Conservation (phyloP, 1,284 basidiomycete genomes). For the Ustilago lituana region DNA sequence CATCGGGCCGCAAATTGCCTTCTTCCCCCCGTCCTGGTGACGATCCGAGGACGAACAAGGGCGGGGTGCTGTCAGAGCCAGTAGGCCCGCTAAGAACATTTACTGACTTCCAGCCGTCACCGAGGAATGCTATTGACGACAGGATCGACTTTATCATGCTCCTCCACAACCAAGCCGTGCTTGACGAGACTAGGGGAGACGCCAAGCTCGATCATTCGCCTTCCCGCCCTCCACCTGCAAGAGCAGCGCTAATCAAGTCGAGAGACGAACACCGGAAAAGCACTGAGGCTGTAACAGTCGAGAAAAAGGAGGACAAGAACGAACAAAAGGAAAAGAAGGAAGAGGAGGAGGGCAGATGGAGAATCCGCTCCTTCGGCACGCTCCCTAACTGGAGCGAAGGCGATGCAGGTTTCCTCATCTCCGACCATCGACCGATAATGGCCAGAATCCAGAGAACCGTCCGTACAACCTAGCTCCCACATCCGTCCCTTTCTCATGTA, state of each 20-base stretch:
- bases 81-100: conserved; percentile 42
- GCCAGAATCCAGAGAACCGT: conserved; percentile 28
- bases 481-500: not conserved
- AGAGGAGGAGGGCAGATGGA: conserved; percentile 22
- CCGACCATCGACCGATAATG: conserved; percentile 51
- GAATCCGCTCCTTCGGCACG: conserved; percentile 35
- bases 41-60: not conserved
- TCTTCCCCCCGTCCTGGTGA: not conserved
- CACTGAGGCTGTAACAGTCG: no score
- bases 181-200: conserved; percentile 29
- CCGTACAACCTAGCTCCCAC: not conserved
- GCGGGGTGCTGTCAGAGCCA: conserved; percentile 22
- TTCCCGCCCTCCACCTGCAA: conserved; percentile 7
- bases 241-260: no score
- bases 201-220: conserved; percentile 20
- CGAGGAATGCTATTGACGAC: conserved; percentile 39
- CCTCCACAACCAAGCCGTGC: conserved; percentile 36
- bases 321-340: not conserved
- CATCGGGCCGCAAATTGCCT: conserved; percentile 13
- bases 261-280: no score
- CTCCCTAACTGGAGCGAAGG: conserved; percentile 53
- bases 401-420: conserved; percentile 50
- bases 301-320: not conserved
- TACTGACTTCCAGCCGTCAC: conserved; percentile 41
- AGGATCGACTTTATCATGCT: conserved; percentile 52